Evolutionary conservation across 23 red algal species (phyloP).

Genomic region (Pyropia yezoensis): DNA sequence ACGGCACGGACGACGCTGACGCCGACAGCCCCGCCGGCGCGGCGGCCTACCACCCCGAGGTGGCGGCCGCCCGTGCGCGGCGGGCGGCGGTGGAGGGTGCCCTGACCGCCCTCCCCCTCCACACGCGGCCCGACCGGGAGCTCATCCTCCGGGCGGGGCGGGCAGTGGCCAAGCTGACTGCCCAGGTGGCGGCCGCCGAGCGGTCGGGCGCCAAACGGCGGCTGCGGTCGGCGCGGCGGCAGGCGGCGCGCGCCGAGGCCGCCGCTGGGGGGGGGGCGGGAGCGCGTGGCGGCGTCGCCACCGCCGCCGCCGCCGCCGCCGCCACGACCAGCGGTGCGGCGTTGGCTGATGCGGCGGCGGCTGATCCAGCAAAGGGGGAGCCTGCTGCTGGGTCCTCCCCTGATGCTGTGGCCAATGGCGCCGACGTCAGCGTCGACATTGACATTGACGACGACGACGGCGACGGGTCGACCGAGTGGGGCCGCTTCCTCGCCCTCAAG

Average conservation of each 20-base stretch:
- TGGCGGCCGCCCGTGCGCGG: too few relatives aligned
- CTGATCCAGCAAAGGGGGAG: conserved; percentile 10
- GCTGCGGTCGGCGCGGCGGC: too few relatives aligned
- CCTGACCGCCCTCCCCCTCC: too few relatives aligned
- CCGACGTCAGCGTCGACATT: background rate
- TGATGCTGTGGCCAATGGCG: conserved; percentile 6
- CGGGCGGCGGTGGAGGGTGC: too few relatives aligned
- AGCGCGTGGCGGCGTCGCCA: too few relatives aligned
- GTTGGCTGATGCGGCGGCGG: conserved; percentile 11
- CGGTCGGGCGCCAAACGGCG: background rate
- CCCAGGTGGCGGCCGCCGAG: background rate
- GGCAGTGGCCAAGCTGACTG: background rate
- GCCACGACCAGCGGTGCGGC: conserved; percentile 24
- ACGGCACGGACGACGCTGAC: background rate
- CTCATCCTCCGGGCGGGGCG: background rate
- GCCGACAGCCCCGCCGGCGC: too few relatives aligned
- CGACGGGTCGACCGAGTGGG: conserved; percentile 23
- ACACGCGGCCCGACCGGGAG: background rate
- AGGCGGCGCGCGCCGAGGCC: too few relatives aligned
- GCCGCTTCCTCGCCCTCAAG: conserved; percentile 39
- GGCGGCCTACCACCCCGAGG: too few relatives aligned
- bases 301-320: background rate
- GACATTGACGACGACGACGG: background rate
- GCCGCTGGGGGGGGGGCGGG: too few relatives aligned
- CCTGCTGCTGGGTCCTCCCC: background rate